These are phyloP conservation scores for Serendipita vermifera DNA, from an alignment of 768 basidiomycete genomes.

Conservation along the genomic window DNA sequence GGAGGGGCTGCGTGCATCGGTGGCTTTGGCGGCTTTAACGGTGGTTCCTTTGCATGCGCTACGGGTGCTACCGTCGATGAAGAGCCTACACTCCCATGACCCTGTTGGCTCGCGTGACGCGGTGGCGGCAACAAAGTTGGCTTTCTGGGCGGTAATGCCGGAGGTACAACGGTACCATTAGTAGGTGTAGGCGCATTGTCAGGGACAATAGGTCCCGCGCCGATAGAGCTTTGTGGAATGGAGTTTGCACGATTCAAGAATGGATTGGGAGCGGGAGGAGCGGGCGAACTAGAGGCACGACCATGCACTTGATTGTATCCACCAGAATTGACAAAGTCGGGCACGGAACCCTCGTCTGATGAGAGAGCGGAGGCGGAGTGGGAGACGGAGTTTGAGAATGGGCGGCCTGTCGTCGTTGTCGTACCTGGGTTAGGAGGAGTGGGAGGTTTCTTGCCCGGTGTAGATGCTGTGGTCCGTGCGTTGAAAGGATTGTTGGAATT, in stretches of 20 bases:
- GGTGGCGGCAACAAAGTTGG: slow-evolving; percentile 29
- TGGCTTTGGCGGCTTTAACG: slow-evolving; percentile 13
- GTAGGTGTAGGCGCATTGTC: slow-evolving; percentile 16
- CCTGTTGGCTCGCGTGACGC: slow-evolving; percentile 23
- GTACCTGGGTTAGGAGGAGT: background rate
- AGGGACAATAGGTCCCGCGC: slow-evolving; percentile 6
- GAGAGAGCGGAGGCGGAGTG: slow-evolving; percentile 1
- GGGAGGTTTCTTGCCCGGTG: too few species aligned
- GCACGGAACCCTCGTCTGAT: slow-evolving; percentile 1
- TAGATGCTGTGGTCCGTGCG: background rate
- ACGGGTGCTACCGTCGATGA: background rate
- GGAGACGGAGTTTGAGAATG: slow-evolving; percentile 2
- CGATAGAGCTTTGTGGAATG: slow-evolving; percentile 8
- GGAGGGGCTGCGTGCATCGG: slow-evolving; percentile 12
- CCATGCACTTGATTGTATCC: too few species aligned
- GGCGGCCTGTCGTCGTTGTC: background rate
- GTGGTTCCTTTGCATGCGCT: slow-evolving; percentile 4
- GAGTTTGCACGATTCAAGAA: background rate
- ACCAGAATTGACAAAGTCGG: background rate
- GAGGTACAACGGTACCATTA: slow-evolving; percentile 26
- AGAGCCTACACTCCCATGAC: background rate
- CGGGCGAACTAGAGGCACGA: slow-evolving; percentile 8
- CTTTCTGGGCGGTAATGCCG: slow-evolving; percentile 44
- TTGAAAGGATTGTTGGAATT: slow-evolving; percentile 5
- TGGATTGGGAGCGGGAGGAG: slow-evolving; percentile 6